These are phyloP conservation scores for Climacium dendroides DNA, from an alignment of 225 moss, liverwort and hornwort genomes.

Conservation along the genomic window DNA sequence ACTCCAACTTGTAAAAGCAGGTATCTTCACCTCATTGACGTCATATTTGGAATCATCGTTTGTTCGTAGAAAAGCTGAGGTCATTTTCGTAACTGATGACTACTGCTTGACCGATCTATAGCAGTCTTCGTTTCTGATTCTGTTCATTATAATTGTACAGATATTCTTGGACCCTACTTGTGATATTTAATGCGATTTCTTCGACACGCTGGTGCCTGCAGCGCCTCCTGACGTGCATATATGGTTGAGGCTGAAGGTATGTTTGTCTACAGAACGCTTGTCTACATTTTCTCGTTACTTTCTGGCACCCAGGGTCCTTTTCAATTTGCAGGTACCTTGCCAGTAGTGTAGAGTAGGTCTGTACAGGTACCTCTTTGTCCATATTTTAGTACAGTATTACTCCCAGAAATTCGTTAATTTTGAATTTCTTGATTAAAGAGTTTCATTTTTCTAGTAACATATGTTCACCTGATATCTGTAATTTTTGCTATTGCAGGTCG, in stretches of 20 bases:
- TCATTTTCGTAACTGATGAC: not conserved
- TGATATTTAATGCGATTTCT: not conserved
- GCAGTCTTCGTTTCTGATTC: not conserved
- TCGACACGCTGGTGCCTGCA: conserved; percentile 8
- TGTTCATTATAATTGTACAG: not conserved
- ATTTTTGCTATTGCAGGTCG: not conserved
- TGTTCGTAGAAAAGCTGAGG: not conserved
- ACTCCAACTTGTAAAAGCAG: conserved; percentile 24
- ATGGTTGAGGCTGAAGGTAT: conserved; percentile 12
- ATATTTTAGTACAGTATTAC: not conserved
- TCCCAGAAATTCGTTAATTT: not conserved
- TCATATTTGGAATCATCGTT: not conserved
- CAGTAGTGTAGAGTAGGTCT: not conserved
- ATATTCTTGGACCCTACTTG: conserved; percentile 8
- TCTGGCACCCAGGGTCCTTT: not conserved
- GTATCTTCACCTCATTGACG: not conserved
- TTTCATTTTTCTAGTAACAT: not conserved
- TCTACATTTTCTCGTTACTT: not conserved
- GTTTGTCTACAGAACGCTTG: not conserved
- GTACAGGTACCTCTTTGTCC: not conserved
- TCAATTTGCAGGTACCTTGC: not conserved
- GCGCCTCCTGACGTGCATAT: not conserved
- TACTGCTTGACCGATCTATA: not conserved
- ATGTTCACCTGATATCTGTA: not conserved
- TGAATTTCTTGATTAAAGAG: not conserved